These are phyloP conservation scores for Sporisorium iseilematis-ciliati DNA, from an alignment of 1,284 basidiomycete species.

Conservation along the genomic window DNA sequence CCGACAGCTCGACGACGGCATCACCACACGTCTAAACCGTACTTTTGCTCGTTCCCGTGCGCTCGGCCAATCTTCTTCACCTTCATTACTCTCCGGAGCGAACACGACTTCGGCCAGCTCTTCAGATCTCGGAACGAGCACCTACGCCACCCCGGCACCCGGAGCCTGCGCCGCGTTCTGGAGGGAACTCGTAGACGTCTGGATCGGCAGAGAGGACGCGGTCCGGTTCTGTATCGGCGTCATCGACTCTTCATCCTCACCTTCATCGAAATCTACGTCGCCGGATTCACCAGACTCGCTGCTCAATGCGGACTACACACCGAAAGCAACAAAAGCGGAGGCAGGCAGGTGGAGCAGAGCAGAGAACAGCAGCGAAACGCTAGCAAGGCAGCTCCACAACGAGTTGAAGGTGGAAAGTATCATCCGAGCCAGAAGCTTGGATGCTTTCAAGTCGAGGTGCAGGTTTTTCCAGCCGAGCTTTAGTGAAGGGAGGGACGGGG, in stretches of 20 bases:
- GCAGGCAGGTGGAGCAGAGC: slow-evolving; percentile 33
- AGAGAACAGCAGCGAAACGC: slow-evolving; percentile 17
- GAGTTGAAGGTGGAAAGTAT: slow-evolving; percentile 63
- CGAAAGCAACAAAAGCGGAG: neutral
- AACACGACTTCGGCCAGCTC: slow-evolving; percentile 32
- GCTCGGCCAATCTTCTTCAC: slow-evolving; percentile 50
- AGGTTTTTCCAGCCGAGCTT: slow-evolving; percentile 45
- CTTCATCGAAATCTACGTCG: neutral
- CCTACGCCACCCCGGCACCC: slow-evolving; percentile 48
- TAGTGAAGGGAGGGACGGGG: slow-evolving; percentile 27
- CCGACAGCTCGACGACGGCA: slow-evolving; percentile 61
- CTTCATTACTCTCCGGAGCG: slow-evolving; percentile 49
- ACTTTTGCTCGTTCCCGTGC: slow-evolving; percentile 56
- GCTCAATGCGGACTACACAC: slow-evolving; percentile 50
- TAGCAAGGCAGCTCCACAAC: slow-evolving; percentile 60
- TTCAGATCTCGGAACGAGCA: slow-evolving; percentile 56
- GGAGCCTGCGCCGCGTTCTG: slow-evolving; percentile 57
- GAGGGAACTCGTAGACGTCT: slow-evolving; percentile 57
- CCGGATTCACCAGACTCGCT: slow-evolving; percentile 13
- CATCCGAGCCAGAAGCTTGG: slow-evolving; percentile 57
- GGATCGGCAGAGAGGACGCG: slow-evolving; percentile 62
- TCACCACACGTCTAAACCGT: slow-evolving; percentile 63
- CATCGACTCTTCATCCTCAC: slow-evolving; percentile 28
- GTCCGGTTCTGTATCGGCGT: slow-evolving; percentile 59
- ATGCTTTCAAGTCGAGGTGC: slow-evolving; percentile 62